A percentile compares a stretch with the other conserved stretches of the same genome.
These are phyloP conservation scores for Sclerotinia minor DNA, from an alignment of 2,329 filamentous ascomycete species.

Conservation along the genomic window DNA sequence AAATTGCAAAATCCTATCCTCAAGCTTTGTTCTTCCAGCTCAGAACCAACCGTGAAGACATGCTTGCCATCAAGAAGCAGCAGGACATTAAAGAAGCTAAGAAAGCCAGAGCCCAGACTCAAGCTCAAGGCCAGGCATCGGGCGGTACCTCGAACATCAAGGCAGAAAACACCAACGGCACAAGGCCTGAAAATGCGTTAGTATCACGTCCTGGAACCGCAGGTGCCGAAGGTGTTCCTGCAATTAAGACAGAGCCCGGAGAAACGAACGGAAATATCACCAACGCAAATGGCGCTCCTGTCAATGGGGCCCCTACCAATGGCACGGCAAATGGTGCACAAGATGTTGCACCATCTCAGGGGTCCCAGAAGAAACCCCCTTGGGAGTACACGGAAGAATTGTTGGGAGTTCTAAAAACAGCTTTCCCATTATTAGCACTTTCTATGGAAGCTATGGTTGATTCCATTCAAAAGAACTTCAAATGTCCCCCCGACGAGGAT, in stretches of 20 bases:
- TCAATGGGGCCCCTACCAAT: constrained; percentile 43
- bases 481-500: constrained; percentile 97
- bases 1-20: constrained; percentile 93
- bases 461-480: constrained; percentile 98
- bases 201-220: constrained; percentile 47
- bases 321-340: constrained; percentile 44
- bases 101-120: constrained; percentile 44
- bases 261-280: constrained; percentile 30
- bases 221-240: constrained; percentile 44
- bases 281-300: constrained; percentile 22
- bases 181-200: constrained; percentile 34
- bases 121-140: constrained; percentile 27
- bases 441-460: constrained; percentile 99
- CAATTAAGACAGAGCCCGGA: constrained; percentile 39
- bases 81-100: constrained; percentile 72
- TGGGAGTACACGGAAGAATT: constrained; percentile 98
- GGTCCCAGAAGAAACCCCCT: constrained; percentile 65
- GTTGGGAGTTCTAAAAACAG: constrained; percentile 92
- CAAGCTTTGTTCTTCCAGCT: constrained; percentile 96
- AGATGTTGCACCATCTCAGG: constrained; percentile 29
- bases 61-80: constrained; percentile 85
- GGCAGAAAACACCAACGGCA: constrained; percentile 35
- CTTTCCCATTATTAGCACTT: constrained; percentile 89
- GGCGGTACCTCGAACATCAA: constrained; percentile 32
- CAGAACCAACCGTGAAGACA: constrained; percentile 89